phyloP scores from a whole-genome alignment of 768 basidiomycete genomes.

The Crepidotus variabilis region DNA sequence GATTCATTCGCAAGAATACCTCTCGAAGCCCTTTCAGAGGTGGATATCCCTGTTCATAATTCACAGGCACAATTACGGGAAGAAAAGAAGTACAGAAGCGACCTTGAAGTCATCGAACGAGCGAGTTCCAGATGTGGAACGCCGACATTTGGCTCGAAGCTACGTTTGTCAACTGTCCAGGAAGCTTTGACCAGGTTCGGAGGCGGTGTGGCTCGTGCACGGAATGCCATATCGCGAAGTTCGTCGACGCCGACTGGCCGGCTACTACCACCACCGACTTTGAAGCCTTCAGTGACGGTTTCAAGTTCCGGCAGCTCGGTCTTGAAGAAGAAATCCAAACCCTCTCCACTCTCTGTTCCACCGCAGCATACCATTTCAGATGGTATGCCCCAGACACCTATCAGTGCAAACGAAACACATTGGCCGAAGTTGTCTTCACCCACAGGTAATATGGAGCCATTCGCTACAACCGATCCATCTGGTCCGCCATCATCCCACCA shows the following conservation, averaged over 20 bases:
- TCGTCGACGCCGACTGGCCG: neutral
- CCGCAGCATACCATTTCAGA: constrained; percentile 8
- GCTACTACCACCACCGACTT: constrained; percentile 4
- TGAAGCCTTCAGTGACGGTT: constrained; percentile 17
- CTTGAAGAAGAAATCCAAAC: constrained; percentile 22
- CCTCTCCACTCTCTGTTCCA: constrained; percentile 26
- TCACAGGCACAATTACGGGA: constrained; percentile 14
- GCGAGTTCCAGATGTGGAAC: constrained; percentile 54
- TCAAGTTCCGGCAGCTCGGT: neutral
- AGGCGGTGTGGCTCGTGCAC: constrained; percentile 19
- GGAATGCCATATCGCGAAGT: constrained; percentile 5
- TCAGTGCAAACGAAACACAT: neutral
- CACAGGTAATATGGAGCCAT: neutral
- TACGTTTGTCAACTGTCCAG: constrained; percentile 40
- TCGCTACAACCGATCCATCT: constrained; percentile 1
- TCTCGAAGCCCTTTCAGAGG: neutral
- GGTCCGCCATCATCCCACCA: constrained; percentile 2
- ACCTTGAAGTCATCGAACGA: constrained; percentile 36
- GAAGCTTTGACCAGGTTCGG: constrained; percentile 41
- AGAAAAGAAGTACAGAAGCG: constrained; percentile 14
- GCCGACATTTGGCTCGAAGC: constrained; percentile 58
- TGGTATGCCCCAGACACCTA: neutral
- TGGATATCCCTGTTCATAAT: neutral
- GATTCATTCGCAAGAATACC: neutral
- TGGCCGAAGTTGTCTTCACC: constrained; percentile 12